Conservation (phyloP, 2,329 filamentous ascomycete species). For the Beauveria sp. region DNA sequence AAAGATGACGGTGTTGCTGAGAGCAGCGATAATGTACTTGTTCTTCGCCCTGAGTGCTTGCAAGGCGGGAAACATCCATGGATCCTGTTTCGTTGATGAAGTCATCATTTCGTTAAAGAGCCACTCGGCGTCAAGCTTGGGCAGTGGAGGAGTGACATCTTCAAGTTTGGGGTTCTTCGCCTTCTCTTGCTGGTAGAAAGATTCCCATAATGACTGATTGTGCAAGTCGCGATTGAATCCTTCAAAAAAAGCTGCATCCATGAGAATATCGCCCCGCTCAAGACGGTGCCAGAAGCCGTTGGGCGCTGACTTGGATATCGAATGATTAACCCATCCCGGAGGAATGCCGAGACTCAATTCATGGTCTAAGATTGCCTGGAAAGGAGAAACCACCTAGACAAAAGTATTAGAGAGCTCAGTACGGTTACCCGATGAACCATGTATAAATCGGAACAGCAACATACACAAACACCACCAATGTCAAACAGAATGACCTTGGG, state of each 20-base stretch:
- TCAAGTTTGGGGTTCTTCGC: constrained; percentile 33
- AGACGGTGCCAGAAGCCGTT: constrained; percentile 81
- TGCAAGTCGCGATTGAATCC: constrained; percentile 70
- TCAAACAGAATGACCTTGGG: constrained; percentile 84
- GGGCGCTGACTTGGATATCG: constrained; percentile 71
- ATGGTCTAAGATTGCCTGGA: constrained; percentile 89
- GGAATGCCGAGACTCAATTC: constrained; percentile 71
- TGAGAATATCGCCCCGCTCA: constrained; percentile 72
- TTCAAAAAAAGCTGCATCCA: constrained; percentile 68
- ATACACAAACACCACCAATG: constrained; percentile 93
- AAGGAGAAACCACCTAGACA: constrained; percentile 73
- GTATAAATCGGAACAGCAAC: constrained; percentile 28
- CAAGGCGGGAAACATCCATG: constrained; percentile 81
- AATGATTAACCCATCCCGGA: constrained; percentile 83
- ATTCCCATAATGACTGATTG: constrained; percentile 57
- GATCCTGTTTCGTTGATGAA: constrained; percentile 61
- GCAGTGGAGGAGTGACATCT: constrained; percentile 50
- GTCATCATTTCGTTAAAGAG: constrained; percentile 93
- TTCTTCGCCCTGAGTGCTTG: constrained; percentile 56
- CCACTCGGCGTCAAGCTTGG: constrained; percentile 65
- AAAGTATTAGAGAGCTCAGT: background rate
- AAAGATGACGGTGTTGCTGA: constrained; percentile 88
- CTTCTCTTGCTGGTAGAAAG: constrained; percentile 47
- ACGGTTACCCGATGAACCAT: background rate
- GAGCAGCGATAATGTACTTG: constrained; percentile 65